phyloP scores from a whole-genome alignment of 2,329 filamentous ascomycete species.

The Calonectria leucothoes region DNA sequence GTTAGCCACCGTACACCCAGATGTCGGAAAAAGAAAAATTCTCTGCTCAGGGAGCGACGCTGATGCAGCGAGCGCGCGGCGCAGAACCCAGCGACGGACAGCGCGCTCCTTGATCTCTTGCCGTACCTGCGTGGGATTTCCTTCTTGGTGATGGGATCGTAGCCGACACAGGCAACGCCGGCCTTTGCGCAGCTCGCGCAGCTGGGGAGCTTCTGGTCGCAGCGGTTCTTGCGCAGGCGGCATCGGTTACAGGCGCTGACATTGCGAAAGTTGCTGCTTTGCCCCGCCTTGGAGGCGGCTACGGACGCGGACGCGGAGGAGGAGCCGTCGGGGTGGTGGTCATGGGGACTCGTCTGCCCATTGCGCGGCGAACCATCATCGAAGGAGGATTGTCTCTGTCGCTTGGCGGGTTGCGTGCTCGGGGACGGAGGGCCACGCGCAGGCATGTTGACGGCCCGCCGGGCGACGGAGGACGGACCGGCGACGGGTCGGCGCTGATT shows the following conservation, averaged over 20 bases:
- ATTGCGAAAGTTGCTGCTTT: slow-evolving; percentile 80
- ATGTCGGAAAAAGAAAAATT: neutral
- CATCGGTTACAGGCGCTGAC: slow-evolving; percentile 97
- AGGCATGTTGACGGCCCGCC: slow-evolving; percentile 48
- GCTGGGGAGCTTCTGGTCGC: slow-evolving; percentile 91
- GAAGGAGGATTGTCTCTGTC: slow-evolving; percentile 66
- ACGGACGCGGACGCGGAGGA: slow-evolving; percentile 41
- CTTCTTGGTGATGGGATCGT: slow-evolving; percentile 95
- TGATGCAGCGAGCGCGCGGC: neutral
- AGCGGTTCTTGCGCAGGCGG: slow-evolving; percentile 91
- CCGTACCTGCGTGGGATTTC: slow-evolving; percentile 93
- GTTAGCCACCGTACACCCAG: slow-evolving; percentile 32
- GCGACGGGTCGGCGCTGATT: slow-evolving; percentile 28
- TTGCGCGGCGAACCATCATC: slow-evolving; percentile 56
- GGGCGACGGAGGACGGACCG: slow-evolving; percentile 37
- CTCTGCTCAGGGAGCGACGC: neutral
- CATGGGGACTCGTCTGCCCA: slow-evolving; percentile 40
- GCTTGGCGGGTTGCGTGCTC: slow-evolving; percentile 65
- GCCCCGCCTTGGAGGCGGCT: slow-evolving; percentile 58
- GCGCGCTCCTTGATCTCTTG: slow-evolving; percentile 20
- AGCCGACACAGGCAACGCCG: slow-evolving; percentile 90
- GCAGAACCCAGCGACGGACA: neutral
- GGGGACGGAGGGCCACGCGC: slow-evolving; percentile 64
- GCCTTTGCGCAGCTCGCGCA: slow-evolving; percentile 95
- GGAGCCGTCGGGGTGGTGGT: slow-evolving; percentile 46